Percentiles rank a stretch among this genome's conserved stretches.
These are phyloP conservation scores for Krasilnikovozyma curviuscula DNA, from an alignment of 768 basidiomycete species.

Conservation along the genomic window DNA sequence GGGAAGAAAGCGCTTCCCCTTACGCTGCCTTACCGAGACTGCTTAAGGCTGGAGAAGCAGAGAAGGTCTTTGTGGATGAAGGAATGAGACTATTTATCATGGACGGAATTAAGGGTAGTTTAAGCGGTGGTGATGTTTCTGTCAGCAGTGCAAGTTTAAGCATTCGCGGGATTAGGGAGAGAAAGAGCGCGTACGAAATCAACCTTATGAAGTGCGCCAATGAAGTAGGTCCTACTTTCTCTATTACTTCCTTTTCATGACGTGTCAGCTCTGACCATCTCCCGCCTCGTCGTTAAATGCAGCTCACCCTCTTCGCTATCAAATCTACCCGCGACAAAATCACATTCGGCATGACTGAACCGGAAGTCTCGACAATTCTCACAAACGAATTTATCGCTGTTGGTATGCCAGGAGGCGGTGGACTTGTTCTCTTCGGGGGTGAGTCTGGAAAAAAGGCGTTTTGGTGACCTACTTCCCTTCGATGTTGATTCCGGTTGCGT, in stretches of 20 bases:
- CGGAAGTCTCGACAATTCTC: conserved; percentile 44
- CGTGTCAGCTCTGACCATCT: background rate
- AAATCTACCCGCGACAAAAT: conserved; percentile 42
- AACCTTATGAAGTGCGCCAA: conserved; percentile 56
- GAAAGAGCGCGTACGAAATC: conserved; percentile 53
- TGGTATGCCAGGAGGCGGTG: conserved; percentile 41
- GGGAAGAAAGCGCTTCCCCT: conserved; percentile 48
- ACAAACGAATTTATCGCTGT: conserved; percentile 36
- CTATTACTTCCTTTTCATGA: background rate
- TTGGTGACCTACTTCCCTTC: background rate
- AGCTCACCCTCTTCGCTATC: conserved; percentile 64
- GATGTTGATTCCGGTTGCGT: conserved; percentile 4
- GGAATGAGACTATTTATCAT: conserved; percentile 43
- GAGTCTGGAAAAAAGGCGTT: conserved; percentile 18
- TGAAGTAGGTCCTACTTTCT: conserved; percentile 36
- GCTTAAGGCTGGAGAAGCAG: conserved; percentile 18
- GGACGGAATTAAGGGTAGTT: conserved; percentile 34
- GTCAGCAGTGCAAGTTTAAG: conserved; percentile 33
- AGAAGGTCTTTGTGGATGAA: conserved; percentile 42
- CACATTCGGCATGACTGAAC: conserved; percentile 56
- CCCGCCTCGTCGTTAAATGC: background rate
- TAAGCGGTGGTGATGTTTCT: too few species aligned
- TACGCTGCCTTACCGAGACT: conserved; percentile 35
- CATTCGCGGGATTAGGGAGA: conserved; percentile 48
- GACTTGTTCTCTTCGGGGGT: conserved; percentile 64